Percentiles rank a stretch among this genome's conserved stretches.
Evolutionary conservation across 148 eudicot species (phyloP).

Genomic region (Agrostemma githago): DNA sequence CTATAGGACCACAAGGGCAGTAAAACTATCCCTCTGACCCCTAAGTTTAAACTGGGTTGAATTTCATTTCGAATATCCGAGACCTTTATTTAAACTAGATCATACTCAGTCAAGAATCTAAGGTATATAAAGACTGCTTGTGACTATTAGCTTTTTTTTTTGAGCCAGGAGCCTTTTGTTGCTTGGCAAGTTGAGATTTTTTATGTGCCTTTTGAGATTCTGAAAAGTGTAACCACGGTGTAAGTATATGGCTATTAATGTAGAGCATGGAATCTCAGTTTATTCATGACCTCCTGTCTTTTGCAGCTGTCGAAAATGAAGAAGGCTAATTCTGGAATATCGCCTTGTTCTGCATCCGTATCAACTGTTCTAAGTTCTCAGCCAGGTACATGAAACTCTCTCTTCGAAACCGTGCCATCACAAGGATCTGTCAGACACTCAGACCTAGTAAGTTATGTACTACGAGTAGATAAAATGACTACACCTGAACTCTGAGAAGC

Average conservation of each 20-base stretch:
- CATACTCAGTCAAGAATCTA: neutral
- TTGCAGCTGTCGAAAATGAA: conserved; percentile 31
- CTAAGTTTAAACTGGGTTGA: too few relatives aligned
- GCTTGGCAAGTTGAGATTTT: neutral
- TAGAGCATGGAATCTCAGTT: neutral
- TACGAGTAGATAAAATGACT: too few relatives aligned
- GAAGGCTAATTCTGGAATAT: conserved; percentile 29
- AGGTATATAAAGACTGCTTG: neutral
- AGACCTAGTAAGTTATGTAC: neutral
- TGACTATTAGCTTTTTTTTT: neutral
- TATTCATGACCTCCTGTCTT: conserved; percentile 17
- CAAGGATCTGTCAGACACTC: neutral
- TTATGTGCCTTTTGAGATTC: neutral
- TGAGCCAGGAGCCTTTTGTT: too few relatives aligned
- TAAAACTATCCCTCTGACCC: neutral
- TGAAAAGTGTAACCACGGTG: neutral
- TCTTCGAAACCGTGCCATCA: neutral
- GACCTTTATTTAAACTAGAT: too few relatives aligned
- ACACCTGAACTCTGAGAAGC: too few relatives aligned
- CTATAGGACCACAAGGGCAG: neutral
- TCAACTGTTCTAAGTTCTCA: conserved; percentile 20
- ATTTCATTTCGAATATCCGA: too few relatives aligned
- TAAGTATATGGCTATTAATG: neutral
- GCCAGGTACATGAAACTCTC: conserved; percentile 26
- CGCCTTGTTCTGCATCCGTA: conserved; percentile 23